A percentile compares a stretch with the other conserved stretches of the same genome.
phyloP scores from a whole-genome alignment of 352 stramenopile genomes.

The Phytophthora macrochlamydospora region DNA sequence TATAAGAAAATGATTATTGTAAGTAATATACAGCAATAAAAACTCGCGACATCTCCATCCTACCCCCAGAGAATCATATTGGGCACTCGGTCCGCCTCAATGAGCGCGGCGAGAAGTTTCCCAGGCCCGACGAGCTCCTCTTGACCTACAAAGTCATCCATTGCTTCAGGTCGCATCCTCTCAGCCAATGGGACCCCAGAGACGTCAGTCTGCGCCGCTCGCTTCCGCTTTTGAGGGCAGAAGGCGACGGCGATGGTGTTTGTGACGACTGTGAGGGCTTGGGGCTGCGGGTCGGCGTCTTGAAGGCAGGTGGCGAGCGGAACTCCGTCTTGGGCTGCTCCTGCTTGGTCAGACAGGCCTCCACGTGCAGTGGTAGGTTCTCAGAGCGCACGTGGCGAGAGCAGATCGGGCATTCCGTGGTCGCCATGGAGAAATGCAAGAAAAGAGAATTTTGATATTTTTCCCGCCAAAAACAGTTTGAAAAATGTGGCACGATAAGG shows the following conservation, averaged over 20 bases:
- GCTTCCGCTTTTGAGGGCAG: conserved; percentile 60
- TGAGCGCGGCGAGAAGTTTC: conserved; percentile 67
- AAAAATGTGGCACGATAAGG: no score
- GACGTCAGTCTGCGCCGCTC: conserved; percentile 23
- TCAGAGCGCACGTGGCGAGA: conserved; percentile 74
- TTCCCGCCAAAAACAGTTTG: no score
- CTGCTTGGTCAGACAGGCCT: conserved; percentile 55
- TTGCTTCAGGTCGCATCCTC: conserved; percentile 63
- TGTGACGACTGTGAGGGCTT: conserved; percentile 4
- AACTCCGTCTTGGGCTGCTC: conserved; percentile 26
- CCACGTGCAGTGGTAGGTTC: conserved; percentile 78
- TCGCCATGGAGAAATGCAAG: conserved; percentile 26
- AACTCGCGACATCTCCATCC: neutral
- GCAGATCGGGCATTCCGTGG: conserved; percentile 73
- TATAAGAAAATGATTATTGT: conserved; percentile 5
- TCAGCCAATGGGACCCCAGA: conserved; percentile 67
- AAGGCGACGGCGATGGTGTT: conserved; percentile 20
- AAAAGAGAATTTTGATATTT: neutral
- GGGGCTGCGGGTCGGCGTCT: conserved; percentile 12
- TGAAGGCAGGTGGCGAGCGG: conserved; percentile 1
- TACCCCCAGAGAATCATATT: conserved; percentile 90
- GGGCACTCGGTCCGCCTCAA: conserved; percentile 70
- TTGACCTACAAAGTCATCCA: conserved; percentile 73
- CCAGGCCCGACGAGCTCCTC: conserved; percentile 66
- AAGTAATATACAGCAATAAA: no score